These are phyloP conservation scores for Ustilago vetiveriae DNA, from an alignment of 1,284 basidiomycete genomes.

Conservation along the genomic window DNA sequence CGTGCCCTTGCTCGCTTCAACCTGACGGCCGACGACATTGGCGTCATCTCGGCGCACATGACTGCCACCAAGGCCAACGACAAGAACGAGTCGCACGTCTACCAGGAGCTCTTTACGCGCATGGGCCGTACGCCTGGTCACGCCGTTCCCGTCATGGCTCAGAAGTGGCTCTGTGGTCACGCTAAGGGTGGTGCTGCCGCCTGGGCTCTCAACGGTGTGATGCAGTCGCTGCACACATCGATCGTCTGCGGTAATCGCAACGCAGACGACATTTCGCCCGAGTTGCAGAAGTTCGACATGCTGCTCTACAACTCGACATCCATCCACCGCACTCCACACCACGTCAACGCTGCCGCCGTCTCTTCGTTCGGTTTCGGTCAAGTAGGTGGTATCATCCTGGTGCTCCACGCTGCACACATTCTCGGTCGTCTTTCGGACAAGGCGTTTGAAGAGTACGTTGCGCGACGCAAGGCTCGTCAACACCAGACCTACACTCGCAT, in stretches of 20 bases:
- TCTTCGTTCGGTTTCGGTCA: constrained; percentile 99
- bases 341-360: constrained; percentile 66
- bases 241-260: constrained; percentile 92
- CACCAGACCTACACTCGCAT: constrained; percentile 61
- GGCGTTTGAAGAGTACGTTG: constrained; percentile 79
- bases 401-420: constrained; percentile 90
- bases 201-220: constrained; percentile 94
- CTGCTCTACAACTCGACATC: constrained; percentile 97
- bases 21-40: constrained; percentile 87
- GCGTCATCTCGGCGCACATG: constrained; percentile 83
- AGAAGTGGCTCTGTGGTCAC: constrained; percentile 77
- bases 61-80: constrained; percentile 98
- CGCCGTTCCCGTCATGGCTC: constrained; percentile 94
- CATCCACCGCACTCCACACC: constrained; percentile 70
- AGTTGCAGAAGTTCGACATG: constrained; percentile 87
- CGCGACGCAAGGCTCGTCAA: constrained; percentile 47
- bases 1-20: constrained; percentile 97
- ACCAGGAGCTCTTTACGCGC: constrained; percentile 90
- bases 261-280: constrained; percentile 83
- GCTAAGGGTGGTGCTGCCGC: constrained; percentile 75
- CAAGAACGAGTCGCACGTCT: constrained; percentile 96
- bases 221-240: constrained; percentile 85
- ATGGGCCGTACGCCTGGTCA: constrained; percentile 90
- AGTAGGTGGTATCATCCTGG: constrained; percentile 84
- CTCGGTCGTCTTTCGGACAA: constrained; percentile 81